A percentile compares a stretch with the other conserved stretches of the same genome.
These are phyloP conservation scores for Metschnikowia similis DNA, from an alignment of 805 yeast genomes.

Conservation along the genomic window DNA sequence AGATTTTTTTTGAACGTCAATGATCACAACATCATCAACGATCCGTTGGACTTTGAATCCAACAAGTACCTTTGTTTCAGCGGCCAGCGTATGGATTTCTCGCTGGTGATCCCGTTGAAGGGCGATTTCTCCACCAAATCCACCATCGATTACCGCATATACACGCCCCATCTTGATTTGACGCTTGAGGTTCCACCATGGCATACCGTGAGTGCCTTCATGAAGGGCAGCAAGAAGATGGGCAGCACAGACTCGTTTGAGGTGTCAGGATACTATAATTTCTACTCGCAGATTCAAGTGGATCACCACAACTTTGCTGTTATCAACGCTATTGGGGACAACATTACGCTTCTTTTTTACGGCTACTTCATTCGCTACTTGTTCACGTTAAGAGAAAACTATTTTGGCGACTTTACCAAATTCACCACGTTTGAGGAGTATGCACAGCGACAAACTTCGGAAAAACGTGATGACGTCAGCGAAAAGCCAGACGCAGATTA, in stretches of 20 bases:
- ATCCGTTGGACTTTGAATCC: constrained; percentile 78
- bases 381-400: constrained; percentile 75
- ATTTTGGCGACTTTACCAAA: constrained; percentile 81
- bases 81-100: constrained; percentile 52
- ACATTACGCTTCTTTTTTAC: constrained; percentile 65
- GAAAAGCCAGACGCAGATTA: constrained; percentile 22
- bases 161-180: constrained; percentile 58
- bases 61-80: constrained; percentile 73
- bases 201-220: constrained; percentile 78
- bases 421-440: constrained; percentile 87
- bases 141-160: constrained; percentile 45
- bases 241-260: constrained; percentile 65
- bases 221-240: constrained; percentile 51
- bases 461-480: background rate
- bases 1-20: constrained; percentile 73
- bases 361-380: constrained; percentile 78
- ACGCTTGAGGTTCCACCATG: constrained; percentile 81
- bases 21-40: constrained; percentile 82
- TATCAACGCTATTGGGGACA: constrained; percentile 60
- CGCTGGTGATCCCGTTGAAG: constrained; percentile 55
- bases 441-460: constrained; percentile 5
- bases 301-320: constrained; percentile 67
- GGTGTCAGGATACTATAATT: constrained; percentile 63
- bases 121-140: constrained; percentile 50
- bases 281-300: constrained; percentile 53